phyloP scores from a whole-genome alignment of 805 yeast genomes.

The Lachancea lanzarotensis region DNA sequence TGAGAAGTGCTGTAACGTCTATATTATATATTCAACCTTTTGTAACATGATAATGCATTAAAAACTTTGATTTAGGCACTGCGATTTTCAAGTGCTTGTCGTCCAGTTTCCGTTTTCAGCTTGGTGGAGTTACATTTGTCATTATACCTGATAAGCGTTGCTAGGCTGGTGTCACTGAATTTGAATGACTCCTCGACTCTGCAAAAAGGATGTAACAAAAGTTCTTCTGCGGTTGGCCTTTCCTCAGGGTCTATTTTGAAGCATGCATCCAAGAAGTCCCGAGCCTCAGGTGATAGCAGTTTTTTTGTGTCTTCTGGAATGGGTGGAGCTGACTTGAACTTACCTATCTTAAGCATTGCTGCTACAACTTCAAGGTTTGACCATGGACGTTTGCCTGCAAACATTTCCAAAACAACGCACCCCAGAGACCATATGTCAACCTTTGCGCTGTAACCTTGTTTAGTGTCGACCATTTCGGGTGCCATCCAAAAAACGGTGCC shows the following conservation, averaged over 20 bases:
- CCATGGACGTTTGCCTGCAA: conserved; percentile 97
- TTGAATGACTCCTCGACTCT: conserved; percentile 36
- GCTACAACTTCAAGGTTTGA: conserved; percentile 90
- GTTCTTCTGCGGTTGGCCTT: conserved; percentile 77
- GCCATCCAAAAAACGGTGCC: conserved; percentile 99
- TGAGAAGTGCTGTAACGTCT: not conserved
- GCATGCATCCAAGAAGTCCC: conserved; percentile 66
- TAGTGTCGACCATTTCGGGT: conserved; percentile 92
- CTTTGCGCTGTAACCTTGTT: conserved; percentile 94
- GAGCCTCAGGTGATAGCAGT: conserved; percentile 56
- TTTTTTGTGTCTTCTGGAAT: conserved; percentile 82
- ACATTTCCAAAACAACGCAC: conserved; percentile 95
- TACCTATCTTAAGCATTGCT: conserved; percentile 86
- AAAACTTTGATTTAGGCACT: not conserved
- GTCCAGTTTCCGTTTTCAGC: conserved; percentile 14
- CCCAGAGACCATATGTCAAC: conserved; percentile 98
- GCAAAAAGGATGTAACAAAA: conserved; percentile 52
- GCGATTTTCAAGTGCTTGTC: not conserved
- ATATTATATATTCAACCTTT: not conserved
- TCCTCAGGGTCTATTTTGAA: conserved; percentile 71
- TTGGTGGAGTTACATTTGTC: conserved; percentile 32
- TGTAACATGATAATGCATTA: not conserved
- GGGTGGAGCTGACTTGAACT: conserved; percentile 86
- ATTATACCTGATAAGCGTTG: conserved; percentile 44
- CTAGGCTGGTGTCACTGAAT: conserved; percentile 50